A percentile compares a stretch with the other conserved stretches of the same genome.
Conservation (phyloP, 1,139 yeast genomes). For the Yamadazyma siamensis region DNA sequence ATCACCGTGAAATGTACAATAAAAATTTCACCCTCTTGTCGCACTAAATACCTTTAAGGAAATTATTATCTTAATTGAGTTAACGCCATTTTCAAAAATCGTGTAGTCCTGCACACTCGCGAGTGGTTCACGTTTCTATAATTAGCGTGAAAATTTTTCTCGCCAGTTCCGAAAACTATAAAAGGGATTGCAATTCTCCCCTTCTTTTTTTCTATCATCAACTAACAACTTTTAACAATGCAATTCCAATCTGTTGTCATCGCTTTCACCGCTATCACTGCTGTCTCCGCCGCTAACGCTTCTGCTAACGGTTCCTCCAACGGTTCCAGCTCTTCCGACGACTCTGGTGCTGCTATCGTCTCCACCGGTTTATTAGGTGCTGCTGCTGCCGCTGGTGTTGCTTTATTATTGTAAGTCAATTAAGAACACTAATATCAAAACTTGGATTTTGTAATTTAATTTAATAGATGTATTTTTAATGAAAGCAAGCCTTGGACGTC, state of each 20-base stretch:
- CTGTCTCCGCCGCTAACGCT: conserved; percentile 43
- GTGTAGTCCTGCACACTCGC: conserved; percentile 3
- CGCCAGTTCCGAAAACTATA: conserved; percentile 6
- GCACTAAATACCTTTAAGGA: conserved; percentile 1
- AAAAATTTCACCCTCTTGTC: background rate
- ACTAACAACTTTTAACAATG: conserved; percentile 23
- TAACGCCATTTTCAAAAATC: conserved; percentile 2
- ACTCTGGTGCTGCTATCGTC: conserved; percentile 25
- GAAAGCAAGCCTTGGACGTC: conserved; percentile 3
- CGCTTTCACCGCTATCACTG: conserved; percentile 44
- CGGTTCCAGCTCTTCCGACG: conserved; percentile 17
- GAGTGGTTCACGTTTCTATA: conserved; percentile 2
- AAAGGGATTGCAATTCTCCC: conserved; percentile 8
- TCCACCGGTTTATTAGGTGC: conserved; percentile 37
- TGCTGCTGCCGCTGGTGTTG: conserved; percentile 46
- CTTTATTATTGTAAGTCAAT: conserved; percentile 37
- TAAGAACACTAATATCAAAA: conserved; percentile 5
- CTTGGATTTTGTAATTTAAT: conserved; percentile 5
- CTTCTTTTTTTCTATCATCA: conserved; percentile 3
- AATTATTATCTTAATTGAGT: conserved; percentile 5
- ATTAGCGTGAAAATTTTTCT: conserved; percentile 2
- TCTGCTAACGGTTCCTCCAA: conserved; percentile 15
- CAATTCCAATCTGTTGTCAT: conserved; percentile 45
- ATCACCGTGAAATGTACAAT: no score
- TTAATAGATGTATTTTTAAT: conserved; percentile 11